These are phyloP conservation scores for Pseudogymnoascus verrucosus DNA, from an alignment of 2,329 filamentous ascomycete species.

Conservation along the genomic window DNA sequence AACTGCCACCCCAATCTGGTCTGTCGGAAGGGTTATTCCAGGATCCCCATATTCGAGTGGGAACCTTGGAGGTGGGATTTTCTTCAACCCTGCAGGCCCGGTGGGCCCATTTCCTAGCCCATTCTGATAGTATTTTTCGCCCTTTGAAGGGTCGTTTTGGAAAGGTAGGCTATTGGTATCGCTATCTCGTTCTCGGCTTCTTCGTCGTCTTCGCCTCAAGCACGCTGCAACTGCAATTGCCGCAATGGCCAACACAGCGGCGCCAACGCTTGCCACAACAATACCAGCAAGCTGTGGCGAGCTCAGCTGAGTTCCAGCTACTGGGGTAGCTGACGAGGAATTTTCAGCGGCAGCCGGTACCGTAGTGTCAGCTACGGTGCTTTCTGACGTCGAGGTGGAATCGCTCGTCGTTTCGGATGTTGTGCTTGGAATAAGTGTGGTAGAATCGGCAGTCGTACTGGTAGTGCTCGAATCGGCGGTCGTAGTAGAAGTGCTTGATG, in stretches of 20 bases:
- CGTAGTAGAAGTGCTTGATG: conserved; percentile 14
- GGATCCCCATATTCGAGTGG: conserved; percentile 26
- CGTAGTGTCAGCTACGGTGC: neutral
- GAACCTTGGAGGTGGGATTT: conserved; percentile 20
- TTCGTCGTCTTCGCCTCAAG: conserved; percentile 27
- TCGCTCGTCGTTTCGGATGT: conserved; percentile 11
- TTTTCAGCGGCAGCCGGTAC: neutral
- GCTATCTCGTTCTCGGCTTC: conserved; percentile 22
- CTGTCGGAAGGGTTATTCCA: conserved; percentile 22
- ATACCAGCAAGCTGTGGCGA: conserved; percentile 50
- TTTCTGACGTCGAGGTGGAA: neutral
- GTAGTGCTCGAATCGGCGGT: conserved; percentile 16
- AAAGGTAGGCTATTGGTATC: conserved; percentile 24
- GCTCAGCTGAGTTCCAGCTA: conserved; percentile 21
- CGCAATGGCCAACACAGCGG: conserved; percentile 39
- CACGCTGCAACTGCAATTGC: conserved; percentile 34
- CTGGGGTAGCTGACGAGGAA: neutral
- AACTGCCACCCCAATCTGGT: conserved; percentile 26
- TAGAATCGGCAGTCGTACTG: conserved; percentile 14
- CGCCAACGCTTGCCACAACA: conserved; percentile 44
- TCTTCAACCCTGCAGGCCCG: conserved; percentile 15
- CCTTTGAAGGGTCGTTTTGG: conserved; percentile 21
- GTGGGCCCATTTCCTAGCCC: conserved; percentile 15
- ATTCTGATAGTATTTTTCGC: conserved; percentile 15
- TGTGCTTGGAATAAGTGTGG: conserved; percentile 16